These are phyloP conservation scores for Cutaneotrichosporon spelunceum DNA, from an alignment of 1,284 basidiomycete genomes.

Conservation along the genomic window DNA sequence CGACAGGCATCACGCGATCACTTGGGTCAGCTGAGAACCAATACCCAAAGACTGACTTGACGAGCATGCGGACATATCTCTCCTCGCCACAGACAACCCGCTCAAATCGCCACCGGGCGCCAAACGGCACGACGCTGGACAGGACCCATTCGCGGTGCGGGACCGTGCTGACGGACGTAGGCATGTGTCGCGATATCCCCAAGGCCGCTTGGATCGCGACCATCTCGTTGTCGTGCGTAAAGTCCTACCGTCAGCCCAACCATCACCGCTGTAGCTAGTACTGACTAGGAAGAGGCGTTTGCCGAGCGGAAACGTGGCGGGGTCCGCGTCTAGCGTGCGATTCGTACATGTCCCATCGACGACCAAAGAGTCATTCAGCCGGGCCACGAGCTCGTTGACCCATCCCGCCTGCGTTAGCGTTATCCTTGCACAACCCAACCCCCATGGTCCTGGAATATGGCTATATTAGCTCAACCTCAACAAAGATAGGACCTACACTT, in stretches of 20 bases:
- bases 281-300: constrained; percentile 44
- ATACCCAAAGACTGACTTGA: constrained; percentile 34
- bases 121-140: constrained; percentile 40
- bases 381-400: constrained; percentile 75
- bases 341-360: constrained; percentile 72
- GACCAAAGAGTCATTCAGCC: constrained; percentile 63
- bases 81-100: constrained; percentile 38
- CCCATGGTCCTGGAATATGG: constrained; percentile 38
- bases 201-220: constrained; percentile 70
- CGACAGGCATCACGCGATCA: constrained; percentile 31
- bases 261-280: neutral
- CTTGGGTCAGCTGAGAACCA: constrained; percentile 25
- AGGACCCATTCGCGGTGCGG: neutral
- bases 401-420: constrained; percentile 60
- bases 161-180: neutral
- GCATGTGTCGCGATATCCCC: constrained; percentile 54
- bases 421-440: constrained; percentile 2
- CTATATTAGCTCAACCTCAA: constrained; percentile 17
- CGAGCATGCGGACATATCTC: constrained; percentile 38
- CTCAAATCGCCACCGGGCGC: constrained; percentile 41
- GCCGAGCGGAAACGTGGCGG: constrained; percentile 64
- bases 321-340: constrained; percentile 65
- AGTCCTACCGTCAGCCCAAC: constrained; percentile 55
- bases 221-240: constrained; percentile 79
- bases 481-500: constrained; percentile 56